Base-by-base conservation (phyloP, 2,329 filamentous ascomycete species). In the Colletotrichum phormii region DNA sequence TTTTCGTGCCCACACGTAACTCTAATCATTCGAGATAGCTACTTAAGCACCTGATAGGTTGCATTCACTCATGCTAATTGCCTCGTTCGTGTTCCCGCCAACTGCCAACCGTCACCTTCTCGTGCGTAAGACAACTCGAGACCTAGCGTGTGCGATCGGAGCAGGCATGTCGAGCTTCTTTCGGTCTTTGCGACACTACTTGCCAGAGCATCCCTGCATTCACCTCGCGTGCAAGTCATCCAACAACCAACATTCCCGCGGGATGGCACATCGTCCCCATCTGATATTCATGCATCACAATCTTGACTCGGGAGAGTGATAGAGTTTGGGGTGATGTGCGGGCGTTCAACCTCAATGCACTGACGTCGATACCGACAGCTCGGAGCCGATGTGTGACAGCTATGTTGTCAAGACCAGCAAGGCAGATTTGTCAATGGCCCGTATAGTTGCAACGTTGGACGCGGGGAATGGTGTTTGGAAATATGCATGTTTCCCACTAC, bases 141-240 rank as follows among this genome's bases (percentile, higher is more conserved):
- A 71, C 37, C 49, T 29, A 24, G n/a, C 35, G 22, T n/a, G 63
- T 68, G 35, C 29, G 58, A 71, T 58, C 64, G 58, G 29, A 24
- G 58, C 64, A 67, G 55, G 68, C 68, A 71, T 67, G 35, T 18
- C 9, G 37, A 57, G 13, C 64, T 37, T 67, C 29, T 49, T 22
- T 18, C 29, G 12, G 42, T 31, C 26, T 55, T 55, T 67, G 55
- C 46, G 63, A 71, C 67, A 57, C 49, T 12, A 35, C 15, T 26
- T 59, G 67, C 67, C 67, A 13, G 67, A 71, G 63, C 42, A 71
- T 57, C 67, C 67, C 46, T 71, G 67, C 24, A 15, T 57, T 26
- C 18, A 15, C 15, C 67, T 37, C 63, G 29, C 57, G 55, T 55
- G 67, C 55, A 51, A 35, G 33, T 55, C 55, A 11, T 2, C 31